Percentiles rank a stretch among this genome's conserved stretches.
Evolutionary conservation across 805 yeast genomes (phyloP).

Genomic region (Saccharomycopsis selenospora): DNA sequence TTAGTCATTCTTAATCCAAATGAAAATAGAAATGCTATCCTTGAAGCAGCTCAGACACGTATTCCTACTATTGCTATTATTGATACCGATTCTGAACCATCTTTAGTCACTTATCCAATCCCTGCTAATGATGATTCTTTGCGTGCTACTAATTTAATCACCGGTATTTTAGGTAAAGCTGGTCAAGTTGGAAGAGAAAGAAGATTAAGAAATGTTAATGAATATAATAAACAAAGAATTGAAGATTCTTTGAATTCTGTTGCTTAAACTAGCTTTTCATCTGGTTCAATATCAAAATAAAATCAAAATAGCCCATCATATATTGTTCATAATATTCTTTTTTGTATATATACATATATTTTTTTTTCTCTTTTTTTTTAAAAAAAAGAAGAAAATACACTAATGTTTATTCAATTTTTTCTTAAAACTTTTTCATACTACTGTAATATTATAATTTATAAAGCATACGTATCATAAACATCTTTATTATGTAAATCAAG

Average conservation of each 20-base stretch:
- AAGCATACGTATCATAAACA: too few relatives aligned
- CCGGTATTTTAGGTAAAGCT: conserved; percentile 79
- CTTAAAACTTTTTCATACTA: too few relatives aligned
- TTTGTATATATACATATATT: too few relatives aligned
- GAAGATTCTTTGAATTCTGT: conserved; percentile 1
- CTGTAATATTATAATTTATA: too few relatives aligned
- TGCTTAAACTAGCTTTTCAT: too few relatives aligned
- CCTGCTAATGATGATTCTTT: conserved; percentile 93
- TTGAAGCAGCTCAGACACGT: conserved; percentile 74
- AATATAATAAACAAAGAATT: conserved; percentile 26
- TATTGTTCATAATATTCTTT: too few relatives aligned
- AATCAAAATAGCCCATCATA: too few relatives aligned
- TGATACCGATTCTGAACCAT: conserved; percentile 91
- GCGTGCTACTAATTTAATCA: conserved; percentile 70
- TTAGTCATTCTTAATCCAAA: conserved; percentile 81
- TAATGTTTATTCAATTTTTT: too few relatives aligned
- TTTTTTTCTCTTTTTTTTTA: too few relatives aligned
- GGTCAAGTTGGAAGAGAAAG: conserved; percentile 69
- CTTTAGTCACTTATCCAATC: conserved; percentile 84
- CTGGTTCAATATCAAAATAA: too few relatives aligned
- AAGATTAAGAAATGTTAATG: conserved; percentile 37
- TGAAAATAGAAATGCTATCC: conserved; percentile 72
- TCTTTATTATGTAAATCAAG: too few relatives aligned
- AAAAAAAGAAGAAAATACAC: too few relatives aligned
- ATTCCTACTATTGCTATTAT: conserved; percentile 91